Percentiles rank a stretch among this genome's conserved stretches.
These are phyloP conservation scores for Theobroma grandiflorum DNA, from an alignment of 441 rosid species.

Conservation along the genomic window DNA sequence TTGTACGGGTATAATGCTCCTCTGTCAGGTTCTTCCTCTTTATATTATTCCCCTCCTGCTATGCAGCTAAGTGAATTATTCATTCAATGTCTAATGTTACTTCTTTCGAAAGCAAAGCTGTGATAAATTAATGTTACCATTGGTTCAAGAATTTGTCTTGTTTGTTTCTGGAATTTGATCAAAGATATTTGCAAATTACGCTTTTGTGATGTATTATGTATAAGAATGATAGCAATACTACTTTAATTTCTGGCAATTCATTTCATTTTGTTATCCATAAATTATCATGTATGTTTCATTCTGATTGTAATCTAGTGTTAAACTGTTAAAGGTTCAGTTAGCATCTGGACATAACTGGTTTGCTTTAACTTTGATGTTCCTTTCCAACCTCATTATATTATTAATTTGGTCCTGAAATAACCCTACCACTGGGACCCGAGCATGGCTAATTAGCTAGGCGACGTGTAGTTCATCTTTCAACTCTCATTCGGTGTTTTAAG, in stretches of 20 bases:
- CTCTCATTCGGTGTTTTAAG: no score
- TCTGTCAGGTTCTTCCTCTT: not conserved
- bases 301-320: not conserved
- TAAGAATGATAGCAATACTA: not conserved
- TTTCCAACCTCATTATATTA: no score
- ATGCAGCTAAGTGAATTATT: not conserved
- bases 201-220: not conserved
- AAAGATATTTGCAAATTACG: not conserved
- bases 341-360: no score
- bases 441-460: no score
- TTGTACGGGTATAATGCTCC: not conserved
- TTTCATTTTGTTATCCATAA: not conserved
- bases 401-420: no score
- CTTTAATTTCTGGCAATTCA: no score
- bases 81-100: not conserved
- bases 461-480: no score
- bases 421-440: no score
- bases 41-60: not conserved
- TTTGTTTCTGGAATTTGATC: not conserved
- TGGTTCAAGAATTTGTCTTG: no score
- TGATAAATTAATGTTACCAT: not conserved
- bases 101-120: constrained; percentile 18
- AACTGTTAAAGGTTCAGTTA: not conserved
- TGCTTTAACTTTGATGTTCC: no score
- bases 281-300: no score